Evolutionary conservation across 129 eudicot genomes (phyloP), one percentile per base, ranked within the genome.

Genomic region (Chrysanthemum lavandulifolium): DNA sequence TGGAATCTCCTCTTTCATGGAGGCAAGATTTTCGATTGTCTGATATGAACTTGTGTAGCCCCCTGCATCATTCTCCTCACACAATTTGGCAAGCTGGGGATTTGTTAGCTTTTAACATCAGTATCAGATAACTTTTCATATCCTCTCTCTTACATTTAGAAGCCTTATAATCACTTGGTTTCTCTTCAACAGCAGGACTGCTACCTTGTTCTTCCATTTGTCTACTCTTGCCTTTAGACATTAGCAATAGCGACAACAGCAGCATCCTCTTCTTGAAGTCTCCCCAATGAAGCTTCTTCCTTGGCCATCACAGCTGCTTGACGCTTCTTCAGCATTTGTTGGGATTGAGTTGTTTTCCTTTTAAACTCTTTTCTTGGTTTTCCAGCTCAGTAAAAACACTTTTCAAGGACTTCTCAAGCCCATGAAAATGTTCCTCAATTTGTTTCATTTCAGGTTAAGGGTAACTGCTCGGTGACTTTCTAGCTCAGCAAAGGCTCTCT

Each of bases 401-500:
- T 82, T 95, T 95, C 68, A 95, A 61, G 57, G 99, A 95, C 77
- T 90, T 95, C 78, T 95, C 94, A 54, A 95, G 96, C 67, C 99
- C 99, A 60, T 95, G 87, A 75, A 95, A 95, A 80, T 95, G 99
- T 69, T 89, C 97, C 67, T 95, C 99, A 13, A 95, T 87, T 82
- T 90, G 97, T 74, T 95, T 84, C 99, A 95, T 85, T 95, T 88
- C 88, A 91, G 71, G 84, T 90, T 88, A 68, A 95, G 96, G 82
- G 99, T 87, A 55, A 90, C 81, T 0, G 99, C 99, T 68, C 97
- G 84, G 68, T 90, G 97, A 74, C 99, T 86, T 83, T 95, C 99
- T 33, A 95, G 91, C 85, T 95, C 99, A 45, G 97, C 94, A 83
- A 95, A 95, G 73, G 99, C 99, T 79, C 86, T 88, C 83, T 95